Evolutionary conservation across 257 asterid species (phyloP), one percentile per base, ranked within the genome.

Genomic region (Striga asiatica): DNA sequence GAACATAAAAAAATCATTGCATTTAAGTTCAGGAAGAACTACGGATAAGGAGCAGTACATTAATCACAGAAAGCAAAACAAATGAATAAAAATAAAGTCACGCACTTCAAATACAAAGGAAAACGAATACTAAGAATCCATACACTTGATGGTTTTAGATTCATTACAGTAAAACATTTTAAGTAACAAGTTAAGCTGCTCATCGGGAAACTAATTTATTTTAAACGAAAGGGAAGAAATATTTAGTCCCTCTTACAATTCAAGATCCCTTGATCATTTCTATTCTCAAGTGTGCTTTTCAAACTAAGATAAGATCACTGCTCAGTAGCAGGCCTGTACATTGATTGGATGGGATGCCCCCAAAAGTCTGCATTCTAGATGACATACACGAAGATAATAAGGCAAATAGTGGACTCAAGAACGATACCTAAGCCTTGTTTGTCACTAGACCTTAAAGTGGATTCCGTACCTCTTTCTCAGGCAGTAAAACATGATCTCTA

Each of bases 1-100:
- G 52, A 72, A 37, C 54, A 56, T 54, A 63, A 56, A 54, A 31
- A n/a, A n/a, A n/a, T n/a, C 21, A 14, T 39, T 51, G 54, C 50
- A 50, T 57, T 68, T 18, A 42, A 59, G 61, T 45, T 7, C 54
- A 20, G 25, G 53, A 31, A 41, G 27, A 11, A 22, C 20, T 38
- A 48, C 37, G 39, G 21, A 38, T 46, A 57, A 62, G 51, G 60
- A 59, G 61, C 54, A 51, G 49, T 23, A 49, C 28, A 51, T 42
- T 23, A 32, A 45, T 32, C 61, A 58, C 58, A 64, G 56, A 60
- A 46, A 25, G 47, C 50, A 24, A 46, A 69, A 41, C 50, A 24
- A 46, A 69, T 35, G 11, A 58, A 45, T 32, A 56, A 2, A 20
- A 47, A 37, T 39, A 38, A 53, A 47, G 43, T 47, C 23, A 32